Evolutionary conservation across 192 early-diverging fungal genomes (phyloP).

Genomic region (Rhizophlyctis rosea): DNA sequence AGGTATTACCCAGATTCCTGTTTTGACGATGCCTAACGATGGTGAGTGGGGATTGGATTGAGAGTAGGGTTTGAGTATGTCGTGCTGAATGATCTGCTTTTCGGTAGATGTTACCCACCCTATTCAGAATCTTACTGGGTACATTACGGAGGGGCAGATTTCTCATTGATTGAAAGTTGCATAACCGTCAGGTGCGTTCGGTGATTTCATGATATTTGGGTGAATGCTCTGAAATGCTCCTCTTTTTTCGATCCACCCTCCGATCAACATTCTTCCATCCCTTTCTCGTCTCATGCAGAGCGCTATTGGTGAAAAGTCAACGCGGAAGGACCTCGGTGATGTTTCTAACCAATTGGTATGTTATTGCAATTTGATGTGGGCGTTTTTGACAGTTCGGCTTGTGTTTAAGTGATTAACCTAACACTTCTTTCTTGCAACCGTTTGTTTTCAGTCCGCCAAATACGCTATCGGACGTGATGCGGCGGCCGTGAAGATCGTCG

Average conservation of each 20-base stretch:
- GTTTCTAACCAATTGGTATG: slow-evolving; percentile 94
- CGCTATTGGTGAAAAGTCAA: slow-evolving; percentile 97
- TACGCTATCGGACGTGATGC: slow-evolving; percentile 99
- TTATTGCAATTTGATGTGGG: not conserved
- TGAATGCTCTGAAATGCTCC: not conserved
- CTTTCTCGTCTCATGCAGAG: slow-evolving; percentile 99
- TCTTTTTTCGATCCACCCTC: slow-evolving; percentile 80
- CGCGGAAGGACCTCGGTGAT: slow-evolving; percentile 97
- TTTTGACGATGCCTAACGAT: slow-evolving; percentile 99
- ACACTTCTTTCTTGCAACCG: not conserved
- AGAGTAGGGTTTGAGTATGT: not conserved
- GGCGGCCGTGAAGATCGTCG: slow-evolving; percentile 99
- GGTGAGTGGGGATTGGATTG: slow-evolving; percentile 43
- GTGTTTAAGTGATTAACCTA: not conserved
- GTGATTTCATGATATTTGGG: not conserved
- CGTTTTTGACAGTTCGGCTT: not conserved
- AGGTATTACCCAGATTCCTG: slow-evolving; percentile 99
- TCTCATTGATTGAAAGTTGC: slow-evolving; percentile 96
- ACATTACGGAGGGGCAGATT: slow-evolving; percentile 99
- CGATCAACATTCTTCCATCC: slow-evolving; percentile 98
- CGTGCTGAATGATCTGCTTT: not conserved
- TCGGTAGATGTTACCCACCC: slow-evolving; percentile 92
- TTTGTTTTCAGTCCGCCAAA: slow-evolving; percentile 76
- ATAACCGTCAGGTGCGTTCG: slow-evolving; percentile 79
- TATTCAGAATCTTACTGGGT: slow-evolving; percentile 98